phyloP scores from a whole-genome alignment of 805 yeast species.

The Saturnispora mendoncae region DNA sequence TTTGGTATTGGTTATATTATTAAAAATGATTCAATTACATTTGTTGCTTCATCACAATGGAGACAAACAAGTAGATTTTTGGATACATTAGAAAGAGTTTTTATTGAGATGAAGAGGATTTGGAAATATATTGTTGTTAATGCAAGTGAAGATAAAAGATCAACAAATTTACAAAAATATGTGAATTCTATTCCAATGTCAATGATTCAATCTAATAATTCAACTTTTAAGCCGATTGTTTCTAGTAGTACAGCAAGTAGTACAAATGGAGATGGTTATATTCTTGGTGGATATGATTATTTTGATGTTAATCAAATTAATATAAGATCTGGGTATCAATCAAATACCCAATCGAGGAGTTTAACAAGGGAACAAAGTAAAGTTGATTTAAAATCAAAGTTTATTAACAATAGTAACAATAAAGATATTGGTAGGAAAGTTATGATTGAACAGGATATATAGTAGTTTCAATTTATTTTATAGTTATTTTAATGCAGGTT shows the following conservation, averaged over 20 bases:
- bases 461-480: constrained; percentile 11
- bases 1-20: constrained; percentile 50
- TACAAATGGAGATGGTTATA: constrained; percentile 21
- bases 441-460: constrained; percentile 18
- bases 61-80: constrained; percentile 50
- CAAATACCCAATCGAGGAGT: constrained; percentile 22
- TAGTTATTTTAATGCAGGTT: background rate
- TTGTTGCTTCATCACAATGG: constrained; percentile 51
- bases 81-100: constrained; percentile 42
- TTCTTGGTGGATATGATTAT: constrained; percentile 53
- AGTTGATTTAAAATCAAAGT: constrained; percentile 11
- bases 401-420: constrained; percentile 9
- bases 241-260: constrained; percentile 1
- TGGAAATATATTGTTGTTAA: constrained; percentile 24
- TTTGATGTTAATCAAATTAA: constrained; percentile 50
- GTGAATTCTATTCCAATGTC: constrained; percentile 29
- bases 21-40: constrained; percentile 41
- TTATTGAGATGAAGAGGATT: constrained; percentile 35
- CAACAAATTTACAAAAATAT: constrained; percentile 21
- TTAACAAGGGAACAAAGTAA: constrained; percentile 21
- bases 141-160: constrained; percentile 13
- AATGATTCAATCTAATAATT: constrained; percentile 24
- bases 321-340: constrained; percentile 32
- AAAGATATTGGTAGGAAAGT: constrained; percentile 22
- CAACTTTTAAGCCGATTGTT: constrained; percentile 12